Evolutionary conservation across 352 stramenopile genomes (phyloP).

Genomic region (Globisporangium recalcitrans): DNA sequence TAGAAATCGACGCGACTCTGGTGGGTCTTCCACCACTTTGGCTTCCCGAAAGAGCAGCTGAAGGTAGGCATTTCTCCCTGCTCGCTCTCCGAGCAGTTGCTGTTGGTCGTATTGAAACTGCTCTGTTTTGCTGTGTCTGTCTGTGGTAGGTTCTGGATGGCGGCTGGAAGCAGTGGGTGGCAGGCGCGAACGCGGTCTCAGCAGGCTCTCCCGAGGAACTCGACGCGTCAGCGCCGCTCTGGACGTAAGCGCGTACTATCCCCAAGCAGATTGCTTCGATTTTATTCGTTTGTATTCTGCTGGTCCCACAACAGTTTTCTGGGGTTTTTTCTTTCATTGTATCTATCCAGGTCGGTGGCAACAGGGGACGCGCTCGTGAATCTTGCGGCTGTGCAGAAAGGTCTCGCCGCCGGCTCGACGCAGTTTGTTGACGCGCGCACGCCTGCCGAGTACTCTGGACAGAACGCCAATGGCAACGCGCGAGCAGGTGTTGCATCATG

Average conservation of each 20-base stretch:
- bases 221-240: neutral
- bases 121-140: neutral
- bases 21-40: conserved; percentile 79
- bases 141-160: conserved; percentile 54
- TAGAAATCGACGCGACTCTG: conserved; percentile 65
- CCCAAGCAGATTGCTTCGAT: neutral
- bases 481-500: too few relatives aligned
- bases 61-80: conserved; percentile 29
- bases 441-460: conserved; percentile 31
- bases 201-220: conserved; percentile 15
- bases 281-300: too few relatives aligned
- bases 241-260: conserved; percentile 15
- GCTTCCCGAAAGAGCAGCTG: conserved; percentile 64
- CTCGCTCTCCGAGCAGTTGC: too few relatives aligned
- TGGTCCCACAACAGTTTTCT: neutral
- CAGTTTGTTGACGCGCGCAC: conserved; percentile 41
- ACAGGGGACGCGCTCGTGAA: conserved; percentile 20
- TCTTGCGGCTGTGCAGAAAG: conserved; percentile 26
- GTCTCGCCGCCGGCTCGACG: conserved; percentile 18
- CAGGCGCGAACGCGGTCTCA: conserved; percentile 39
- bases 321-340: neutral
- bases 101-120: too few relatives aligned
- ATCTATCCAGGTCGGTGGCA: neutral
- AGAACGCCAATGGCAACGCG: conserved; percentile 31
- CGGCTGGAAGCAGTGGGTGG: conserved; percentile 63